Percentiles rank a stretch among this genome's conserved stretches.
Evolutionary conservation across 1,284 basidiomycete genomes (phyloP).

Genomic region (Apiotrichum sp.): DNA sequence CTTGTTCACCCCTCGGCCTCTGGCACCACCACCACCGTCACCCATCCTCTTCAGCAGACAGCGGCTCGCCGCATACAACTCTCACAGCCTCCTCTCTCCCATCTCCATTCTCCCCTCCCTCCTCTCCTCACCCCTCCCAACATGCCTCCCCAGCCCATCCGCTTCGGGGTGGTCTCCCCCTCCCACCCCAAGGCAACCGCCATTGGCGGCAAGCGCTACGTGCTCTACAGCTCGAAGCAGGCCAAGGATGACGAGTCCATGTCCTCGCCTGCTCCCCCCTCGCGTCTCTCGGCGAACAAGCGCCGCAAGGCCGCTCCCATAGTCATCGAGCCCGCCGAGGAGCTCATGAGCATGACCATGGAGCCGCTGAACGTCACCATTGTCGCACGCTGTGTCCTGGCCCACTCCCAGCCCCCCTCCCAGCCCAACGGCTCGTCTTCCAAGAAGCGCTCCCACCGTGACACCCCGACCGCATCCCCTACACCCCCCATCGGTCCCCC

Average conservation of each 20-base stretch:
- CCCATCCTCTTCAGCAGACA: no score
- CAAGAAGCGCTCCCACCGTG: conserved; percentile 12
- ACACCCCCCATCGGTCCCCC: conserved; percentile 5
- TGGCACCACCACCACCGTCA: background rate
- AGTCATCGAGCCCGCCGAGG: conserved; percentile 3
- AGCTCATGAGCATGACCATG: conserved; percentile 16
- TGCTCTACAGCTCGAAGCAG: no score
- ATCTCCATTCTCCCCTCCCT: no score
- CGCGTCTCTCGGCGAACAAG: conserved; percentile 11
- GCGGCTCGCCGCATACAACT: no score
- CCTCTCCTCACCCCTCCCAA: no score
- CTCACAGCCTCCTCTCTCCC: no score
- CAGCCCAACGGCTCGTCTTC: background rate
- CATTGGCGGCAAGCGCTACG: background rate
- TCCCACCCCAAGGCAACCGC: background rate
- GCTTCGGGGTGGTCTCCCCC: background rate
- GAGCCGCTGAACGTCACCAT: conserved; percentile 29
- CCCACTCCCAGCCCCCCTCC: conserved; percentile 9
- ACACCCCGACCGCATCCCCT: conserved; percentile 15
- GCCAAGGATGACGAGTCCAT: background rate
- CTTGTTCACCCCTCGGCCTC: background rate
- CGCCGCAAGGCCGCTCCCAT: conserved; percentile 8
- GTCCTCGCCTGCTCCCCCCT: background rate
- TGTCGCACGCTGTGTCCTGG: conserved; percentile 26
- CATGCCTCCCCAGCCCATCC: background rate